Evolutionary conservation across 2,329 filamentous ascomycete genomes (phyloP), one percentile per base, ranked within the genome.

Genomic region (Trichoderma sp.): DNA sequence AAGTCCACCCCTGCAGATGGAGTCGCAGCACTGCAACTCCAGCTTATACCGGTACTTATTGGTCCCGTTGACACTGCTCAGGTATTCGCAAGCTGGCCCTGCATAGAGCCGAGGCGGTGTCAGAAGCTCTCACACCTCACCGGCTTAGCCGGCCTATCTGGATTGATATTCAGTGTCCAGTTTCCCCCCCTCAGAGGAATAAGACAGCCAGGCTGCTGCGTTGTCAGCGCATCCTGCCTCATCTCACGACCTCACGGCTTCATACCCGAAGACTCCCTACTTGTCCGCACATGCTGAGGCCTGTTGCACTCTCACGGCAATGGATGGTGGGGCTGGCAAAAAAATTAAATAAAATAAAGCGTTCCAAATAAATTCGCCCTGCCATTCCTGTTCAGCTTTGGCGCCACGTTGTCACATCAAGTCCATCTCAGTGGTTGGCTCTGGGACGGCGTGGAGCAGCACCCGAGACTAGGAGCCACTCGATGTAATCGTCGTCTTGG

Each of bases 341-440:
- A 50, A 45, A 39, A n/a, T n/a, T n/a, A n/a, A n/a, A n/a, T n/a
- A n/a, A 53, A 50, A 57, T 45, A 37, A 27, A 9, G 7, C 25
- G 57, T 61, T 10, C 15, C 32, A 61, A n/a, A 37, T 68, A 70
- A 68, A 67, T 68, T 70, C 54, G 58, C 61, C 65, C 73, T 73
- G 64, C 72, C 70, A 73, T 73, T 75, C 71, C 68, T 66, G 70
- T 71, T 67, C 71, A 58, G 48, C 70, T 66, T 68, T 69, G 70
- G 69, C 69, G 71, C 70, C 72, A 76, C 74, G 72, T 76, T 73
- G 76, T 69, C 70, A 73, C 70, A 63, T 69, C 71, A 71, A 70
- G 70, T 74, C 61, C 71, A 69, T 74, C 72, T 70, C 72, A 73
- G 70, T 74, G 72, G 74, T 61, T 69, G 60, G 58, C 29, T 66